Percentiles rank a stretch among this genome's conserved stretches.
Conservation (phyloP, 768 basidiomycete genomes). For the Podaxis pistillaris region DNA sequence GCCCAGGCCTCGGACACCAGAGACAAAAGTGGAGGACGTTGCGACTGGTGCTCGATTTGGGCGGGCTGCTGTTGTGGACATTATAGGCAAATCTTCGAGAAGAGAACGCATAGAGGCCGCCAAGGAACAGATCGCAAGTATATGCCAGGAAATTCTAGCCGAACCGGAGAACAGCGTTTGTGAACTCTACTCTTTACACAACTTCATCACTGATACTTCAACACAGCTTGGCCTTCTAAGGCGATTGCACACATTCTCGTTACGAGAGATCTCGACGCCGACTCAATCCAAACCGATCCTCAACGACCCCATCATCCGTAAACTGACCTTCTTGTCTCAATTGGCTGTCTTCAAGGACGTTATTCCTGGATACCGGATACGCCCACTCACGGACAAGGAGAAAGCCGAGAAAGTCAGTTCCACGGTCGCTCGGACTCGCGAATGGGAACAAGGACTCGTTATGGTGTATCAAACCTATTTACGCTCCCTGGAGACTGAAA, state of each 20-base stretch:
- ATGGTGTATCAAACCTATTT: conserved; percentile 87
- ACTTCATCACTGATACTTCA: conserved; percentile 4
- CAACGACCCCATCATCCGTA: conserved; percentile 83
- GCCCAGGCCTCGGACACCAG: conserved; percentile 21
- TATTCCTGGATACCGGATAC: conserved; percentile 94
- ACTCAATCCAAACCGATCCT: conserved; percentile 66
- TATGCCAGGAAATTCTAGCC: conserved; percentile 91
- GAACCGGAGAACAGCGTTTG: conserved; percentile 95
- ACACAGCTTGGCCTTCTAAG: conserved; percentile 81
- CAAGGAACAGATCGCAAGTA: conserved; percentile 90
- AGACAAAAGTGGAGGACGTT: conserved; percentile 57
- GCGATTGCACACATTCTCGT: conserved; percentile 87
- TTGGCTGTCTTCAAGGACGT: conserved; percentile 95
- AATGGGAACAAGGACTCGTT: conserved; percentile 95
- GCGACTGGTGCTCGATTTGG: conserved; percentile 87
- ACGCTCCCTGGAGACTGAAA: conserved; percentile 77
- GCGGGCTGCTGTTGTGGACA: conserved; percentile 72
- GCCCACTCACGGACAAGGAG: conserved; percentile 85
- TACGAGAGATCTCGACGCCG: conserved; percentile 67
- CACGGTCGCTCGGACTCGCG: conserved; percentile 83
- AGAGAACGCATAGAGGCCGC: conserved; percentile 69
- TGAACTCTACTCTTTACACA: conserved; percentile 15
- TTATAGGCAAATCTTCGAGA: conserved; percentile 66
- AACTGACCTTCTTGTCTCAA: conserved; percentile 86
- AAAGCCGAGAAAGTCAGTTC: conserved; percentile 93